Base-by-base conservation (phyloP, 1,139 yeast genomes). In the Kodamaea plutei region DNA sequence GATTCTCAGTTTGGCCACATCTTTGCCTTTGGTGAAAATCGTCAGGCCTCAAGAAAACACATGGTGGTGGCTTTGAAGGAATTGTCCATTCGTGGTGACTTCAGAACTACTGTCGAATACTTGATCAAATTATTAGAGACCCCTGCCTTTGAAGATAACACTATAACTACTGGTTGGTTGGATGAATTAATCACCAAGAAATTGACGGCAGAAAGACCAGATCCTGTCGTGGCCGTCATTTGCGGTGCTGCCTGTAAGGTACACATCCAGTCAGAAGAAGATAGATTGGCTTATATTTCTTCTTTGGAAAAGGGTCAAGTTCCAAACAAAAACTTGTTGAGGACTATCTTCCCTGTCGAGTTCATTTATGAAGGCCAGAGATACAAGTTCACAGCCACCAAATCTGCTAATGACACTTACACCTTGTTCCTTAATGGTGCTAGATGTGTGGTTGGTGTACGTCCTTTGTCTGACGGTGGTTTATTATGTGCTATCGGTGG, bases 1-100 rank as follows among this genome's bases (percentile, higher is more conserved):
- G 98, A 91, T 61, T 89, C 98, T 33, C 98, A 91, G 64, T 91
- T 91, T 53, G 98, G 98, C 56, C 98, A 91, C 59, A 91, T 91
- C 45, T 91, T 91, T 56, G 97, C 98, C 23, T 93, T 89, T 63
- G 98, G 98, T 57, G 98, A 91, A 66, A 91, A 89, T 56, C 84
- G 98, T 68, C 94, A 85, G 60, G 95, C 95, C 24, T 85, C 96
- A 20, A 84, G 98, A 68, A 88, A 91, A 59, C 96, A 93, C 54
- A 91, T 91, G 98, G 96, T 91, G 45, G 97, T 91, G 37, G 98
- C 98, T 1, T 72, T 91, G 57, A 91, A 91, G 61, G 98, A 91
- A 61, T 74, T 91, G 48, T 84, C 95, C 37, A 91, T 91, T 52
- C 81, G 98, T 62, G 98, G 98, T 72, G 98, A 91, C 55, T 91